Evolutionary conservation across 257 asterid species (phyloP).

Genomic region (Apocynum venetum): DNA sequence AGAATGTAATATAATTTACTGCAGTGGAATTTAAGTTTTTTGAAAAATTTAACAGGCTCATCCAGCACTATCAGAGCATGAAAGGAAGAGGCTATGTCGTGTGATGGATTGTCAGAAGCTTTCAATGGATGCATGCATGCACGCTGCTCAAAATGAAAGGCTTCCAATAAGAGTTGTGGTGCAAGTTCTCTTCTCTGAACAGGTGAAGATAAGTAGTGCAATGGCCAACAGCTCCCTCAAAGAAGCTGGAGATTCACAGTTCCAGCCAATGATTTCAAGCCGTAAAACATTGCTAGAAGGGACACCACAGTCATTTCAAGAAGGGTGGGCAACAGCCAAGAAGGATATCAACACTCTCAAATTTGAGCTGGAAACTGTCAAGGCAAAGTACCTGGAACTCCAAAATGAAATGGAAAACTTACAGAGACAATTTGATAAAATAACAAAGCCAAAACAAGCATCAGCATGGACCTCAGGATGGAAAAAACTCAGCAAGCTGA

Average conservation of each 20-base stretch:
- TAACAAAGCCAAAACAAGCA: slow-evolving; percentile 52
- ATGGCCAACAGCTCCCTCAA: slow-evolving; percentile 59
- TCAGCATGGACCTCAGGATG: slow-evolving; percentile 80
- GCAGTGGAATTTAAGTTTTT: neutral
- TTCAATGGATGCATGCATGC: slow-evolving; percentile 94
- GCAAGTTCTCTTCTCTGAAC: slow-evolving; percentile 92
- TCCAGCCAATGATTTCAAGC: slow-evolving; percentile 61
- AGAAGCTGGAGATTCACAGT: slow-evolving; percentile 55
- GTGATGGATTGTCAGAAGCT: slow-evolving; percentile 98
- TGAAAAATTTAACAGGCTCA: slow-evolving; percentile 54
- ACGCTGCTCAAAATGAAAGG: slow-evolving; percentile 91
- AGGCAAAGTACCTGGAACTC: slow-evolving; percentile 68
- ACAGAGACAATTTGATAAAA: slow-evolving; percentile 76
- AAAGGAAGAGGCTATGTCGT: slow-evolving; percentile 85
- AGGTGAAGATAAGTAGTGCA: slow-evolving; percentile 86
- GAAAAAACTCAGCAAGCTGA: slow-evolving; percentile 73
- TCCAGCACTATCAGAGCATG: slow-evolving; percentile 84
- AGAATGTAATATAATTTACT: neutral
- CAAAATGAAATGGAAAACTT: slow-evolving; percentile 66
- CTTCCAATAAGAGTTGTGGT: slow-evolving; percentile 88
- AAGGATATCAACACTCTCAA: slow-evolving; percentile 89
- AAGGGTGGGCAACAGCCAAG: slow-evolving; percentile 93
- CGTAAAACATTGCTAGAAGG: slow-evolving; percentile 80
- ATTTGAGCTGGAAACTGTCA: slow-evolving; percentile 75
- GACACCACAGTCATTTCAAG: slow-evolving; percentile 92